Base-by-base conservation (phyloP, 495 filamentous ascomycete species). In the Xylaria sp. region DNA sequence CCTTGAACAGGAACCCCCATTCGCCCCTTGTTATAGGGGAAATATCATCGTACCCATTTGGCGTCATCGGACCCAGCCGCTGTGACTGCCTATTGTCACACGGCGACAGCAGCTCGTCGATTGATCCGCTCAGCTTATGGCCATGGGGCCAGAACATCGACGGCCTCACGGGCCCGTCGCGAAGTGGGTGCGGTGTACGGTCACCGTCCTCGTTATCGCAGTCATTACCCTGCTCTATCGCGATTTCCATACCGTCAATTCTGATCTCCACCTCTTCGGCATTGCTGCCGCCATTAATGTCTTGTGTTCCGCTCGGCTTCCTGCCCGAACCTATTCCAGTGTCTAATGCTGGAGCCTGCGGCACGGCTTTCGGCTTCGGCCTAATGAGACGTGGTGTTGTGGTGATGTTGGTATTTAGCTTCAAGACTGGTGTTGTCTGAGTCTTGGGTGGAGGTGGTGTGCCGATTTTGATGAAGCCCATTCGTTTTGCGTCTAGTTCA, bases 11-110 rank as follows among this genome's bases (percentile, higher is more conserved):
- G 67, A 86, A 85, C 17, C 84, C 83, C 86, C 86, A 88, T 77
- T 88, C 86, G 12, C 85, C 85, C 44, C 82, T 76, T 17, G 87
- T 88, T 19, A 85, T 82, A 15, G 86, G 87, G 37, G 84, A 86
- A 55, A 88, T 85, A 61, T 88, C 86, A 48, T 87, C 85, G 61
- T 84, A 85, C 44, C 81, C 81, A 71, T 88, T 87, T 11, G 86
- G 87, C 67, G 85, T 88, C 78, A 76, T 72, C 19, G 84, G 83
- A 7, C 80, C 83, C 8, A 82, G 50, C 35, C 40, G 61, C 35
- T 77, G 71, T 61, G 70, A 72, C 41, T 70, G 67, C 70, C 72
- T 48, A 21, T 29, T 68, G 43, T 76, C 73, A 61, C 66, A 68
- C 29, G 70, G 68, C 66, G 72, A 71, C 46, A 83, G 66, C 58